A percentile compares a stretch with the other conserved stretches of the same genome.
These are phyloP conservation scores for Deinandra increscens DNA, from an alignment of 129 eudicot genomes.

Conservation along the genomic window DNA sequence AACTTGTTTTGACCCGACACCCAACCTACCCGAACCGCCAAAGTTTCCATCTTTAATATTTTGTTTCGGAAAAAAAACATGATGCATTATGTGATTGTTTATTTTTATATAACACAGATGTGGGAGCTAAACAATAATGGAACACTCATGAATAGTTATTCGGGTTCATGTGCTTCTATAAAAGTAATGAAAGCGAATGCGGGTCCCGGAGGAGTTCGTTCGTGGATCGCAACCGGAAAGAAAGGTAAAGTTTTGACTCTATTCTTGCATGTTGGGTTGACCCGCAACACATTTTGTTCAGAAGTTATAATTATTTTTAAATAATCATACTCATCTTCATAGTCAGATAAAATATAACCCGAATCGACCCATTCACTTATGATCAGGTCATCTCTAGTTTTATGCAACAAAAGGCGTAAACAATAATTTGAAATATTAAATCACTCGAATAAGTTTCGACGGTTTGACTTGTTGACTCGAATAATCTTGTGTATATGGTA, in stretches of 20 bases:
- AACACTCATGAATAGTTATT: slow-evolving; percentile 75
- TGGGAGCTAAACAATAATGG: slow-evolving; percentile 76
- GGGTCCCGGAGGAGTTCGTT: slow-evolving; percentile 53
- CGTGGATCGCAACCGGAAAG: slow-evolving; percentile 87
- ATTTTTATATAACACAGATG: slow-evolving; percentile 51
- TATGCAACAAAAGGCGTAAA: background rate
- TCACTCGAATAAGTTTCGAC: slow-evolving; percentile 1
- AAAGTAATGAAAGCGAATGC: slow-evolving; percentile 38
- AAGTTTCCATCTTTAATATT: background rate
- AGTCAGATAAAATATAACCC: background rate
- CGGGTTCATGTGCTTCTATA: slow-evolving; percentile 77
- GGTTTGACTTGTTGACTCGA: slow-evolving; percentile 1
- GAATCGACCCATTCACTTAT: background rate
- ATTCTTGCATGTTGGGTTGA: slow-evolving; percentile 4
- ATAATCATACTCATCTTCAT: no score
- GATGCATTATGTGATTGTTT: slow-evolving; percentile 4
- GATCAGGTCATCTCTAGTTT: background rate
- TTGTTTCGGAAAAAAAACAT: background rate
- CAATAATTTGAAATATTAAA: background rate
- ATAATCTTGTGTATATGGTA: slow-evolving; percentile 6
- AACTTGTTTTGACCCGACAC: background rate
- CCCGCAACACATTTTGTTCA: background rate
- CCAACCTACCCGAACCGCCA: background rate
- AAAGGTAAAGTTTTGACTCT: slow-evolving; percentile 42
- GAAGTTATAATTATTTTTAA: background rate